These are phyloP conservation scores for Triadica sebifera DNA, from an alignment of 345 rosid species.

Conservation along the genomic window DNA sequence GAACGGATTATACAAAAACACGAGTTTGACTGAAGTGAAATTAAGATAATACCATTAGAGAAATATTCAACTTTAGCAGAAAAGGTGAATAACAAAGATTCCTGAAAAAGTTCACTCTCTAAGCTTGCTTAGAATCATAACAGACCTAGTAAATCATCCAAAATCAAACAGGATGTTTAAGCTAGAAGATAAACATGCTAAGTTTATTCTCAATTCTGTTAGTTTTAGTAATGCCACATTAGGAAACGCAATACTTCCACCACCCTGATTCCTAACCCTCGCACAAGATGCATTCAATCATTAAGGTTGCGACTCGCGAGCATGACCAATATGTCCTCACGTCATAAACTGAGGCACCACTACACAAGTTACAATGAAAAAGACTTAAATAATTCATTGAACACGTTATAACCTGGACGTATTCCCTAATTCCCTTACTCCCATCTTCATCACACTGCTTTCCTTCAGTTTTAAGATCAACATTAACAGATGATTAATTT, in stretches of 20 bases:
- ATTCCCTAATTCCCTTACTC: neutral
- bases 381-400: no score
- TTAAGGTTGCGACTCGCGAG: no score
- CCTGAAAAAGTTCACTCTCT: neutral
- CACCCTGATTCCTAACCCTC: no score
- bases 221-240: neutral
- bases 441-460: neutral
- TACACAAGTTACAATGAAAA: no score
- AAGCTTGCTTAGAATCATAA: neutral
- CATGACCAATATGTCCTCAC: no score
- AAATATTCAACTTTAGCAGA: neutral
- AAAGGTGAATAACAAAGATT: slow-evolving; percentile 17
- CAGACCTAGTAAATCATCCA: no score
- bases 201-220: neutral
- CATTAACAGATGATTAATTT: neutral
- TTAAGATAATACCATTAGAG: neutral
- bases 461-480: neutral
- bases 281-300: no score
- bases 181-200: neutral
- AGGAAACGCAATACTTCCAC: neutral
- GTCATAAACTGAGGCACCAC: no score
- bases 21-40: neutral
- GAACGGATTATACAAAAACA: no score
- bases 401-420: no score
- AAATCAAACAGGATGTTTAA: no score